Base-by-base conservation (phyloP, 2,329 filamentous ascomycete species). In the Cercospora sesami region DNA sequence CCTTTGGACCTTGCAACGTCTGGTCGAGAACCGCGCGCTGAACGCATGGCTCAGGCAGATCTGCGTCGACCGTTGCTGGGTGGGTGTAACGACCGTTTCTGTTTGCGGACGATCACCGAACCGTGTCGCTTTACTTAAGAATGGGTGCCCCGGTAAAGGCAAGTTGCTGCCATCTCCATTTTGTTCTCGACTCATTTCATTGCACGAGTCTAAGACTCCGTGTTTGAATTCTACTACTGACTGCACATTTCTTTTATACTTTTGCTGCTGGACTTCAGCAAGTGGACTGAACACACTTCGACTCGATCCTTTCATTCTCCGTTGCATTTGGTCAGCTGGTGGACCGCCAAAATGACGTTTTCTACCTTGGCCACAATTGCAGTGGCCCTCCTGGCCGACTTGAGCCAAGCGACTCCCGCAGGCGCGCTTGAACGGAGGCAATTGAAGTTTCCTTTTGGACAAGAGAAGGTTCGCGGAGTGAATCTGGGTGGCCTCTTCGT, bases 401-500 rank as follows among this genome's bases (percentile, higher is more conserved):
- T 75, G 28, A 64, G 67, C 64, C 48, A 71, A 45, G 72, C 71
- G 16, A 67, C 69, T 26, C 75, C 75, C 4, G 62, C 74, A 14
- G 57, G 73, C 16, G 57, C 61, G 14, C 4, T 73, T 14, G 66
- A 70, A 48, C 71, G 67, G 62, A 63, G 73, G 48, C 64, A 61
- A 51, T 8, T 68, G 60, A 65, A 73, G 66, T 89, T 88, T 72
- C 77, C 85, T 73, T 89, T 86, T 77, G 80, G 82, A 66, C 76
- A 76, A 53, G 73, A 84, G 21, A 88, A 87, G 73, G 84, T 90
- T 51, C 85, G 87, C 12, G 88, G 88, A 64, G 87, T 90, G 31
- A 90, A 90, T 75, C 80, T 89, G 5, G 76, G 88, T 63, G 88
- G 88, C 33, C 89, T 87, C 86, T 84, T 89, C 57, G 85, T 89